phyloP scores from a whole-genome alignment of 345 rosid genomes.

The Syzygium aqueum region DNA sequence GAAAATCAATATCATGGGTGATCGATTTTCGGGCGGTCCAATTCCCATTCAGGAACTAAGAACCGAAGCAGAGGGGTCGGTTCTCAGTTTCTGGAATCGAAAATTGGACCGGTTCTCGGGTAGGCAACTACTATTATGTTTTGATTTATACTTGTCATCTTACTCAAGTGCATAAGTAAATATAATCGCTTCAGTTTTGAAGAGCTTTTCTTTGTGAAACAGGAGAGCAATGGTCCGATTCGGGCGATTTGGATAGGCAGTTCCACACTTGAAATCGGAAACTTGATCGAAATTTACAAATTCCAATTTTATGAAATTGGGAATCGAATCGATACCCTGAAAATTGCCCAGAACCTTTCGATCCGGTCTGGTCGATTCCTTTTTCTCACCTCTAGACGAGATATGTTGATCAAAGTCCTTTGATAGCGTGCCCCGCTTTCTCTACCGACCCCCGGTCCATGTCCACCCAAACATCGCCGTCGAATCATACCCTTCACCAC shows the following conservation, averaged over 20 bases:
- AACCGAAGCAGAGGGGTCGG: neutral
- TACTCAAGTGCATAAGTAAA: neutral
- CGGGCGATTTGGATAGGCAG: fast-evolving
- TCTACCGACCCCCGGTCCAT: neutral
- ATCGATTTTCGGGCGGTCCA: fast-evolving
- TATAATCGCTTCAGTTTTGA: too few relatives aligned
- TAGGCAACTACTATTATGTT: neutral
- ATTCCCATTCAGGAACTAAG: neutral
- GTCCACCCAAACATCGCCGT: neutral
- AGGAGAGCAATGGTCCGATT: neutral
- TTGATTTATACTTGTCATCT: neutral
- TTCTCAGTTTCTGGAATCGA: neutral
- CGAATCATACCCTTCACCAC: neutral
- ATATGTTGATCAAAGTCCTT: neutral
- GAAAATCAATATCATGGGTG: neutral
- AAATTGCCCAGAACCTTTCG: too few relatives aligned
- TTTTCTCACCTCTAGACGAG: too few relatives aligned
- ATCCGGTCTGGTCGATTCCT: too few relatives aligned
- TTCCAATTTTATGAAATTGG: too few relatives aligned
- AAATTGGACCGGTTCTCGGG: fast-evolving
- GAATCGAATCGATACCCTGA: too few relatives aligned
- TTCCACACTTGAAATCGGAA: too few relatives aligned
- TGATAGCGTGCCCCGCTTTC: neutral
- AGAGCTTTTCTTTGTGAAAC: neutral
- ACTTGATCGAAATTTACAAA: too few relatives aligned